Evolutionary conservation across 768 basidiomycete genomes (phyloP), one percentile per base, ranked within the genome.

Genomic region (Steccherinum ochraceum): DNA sequence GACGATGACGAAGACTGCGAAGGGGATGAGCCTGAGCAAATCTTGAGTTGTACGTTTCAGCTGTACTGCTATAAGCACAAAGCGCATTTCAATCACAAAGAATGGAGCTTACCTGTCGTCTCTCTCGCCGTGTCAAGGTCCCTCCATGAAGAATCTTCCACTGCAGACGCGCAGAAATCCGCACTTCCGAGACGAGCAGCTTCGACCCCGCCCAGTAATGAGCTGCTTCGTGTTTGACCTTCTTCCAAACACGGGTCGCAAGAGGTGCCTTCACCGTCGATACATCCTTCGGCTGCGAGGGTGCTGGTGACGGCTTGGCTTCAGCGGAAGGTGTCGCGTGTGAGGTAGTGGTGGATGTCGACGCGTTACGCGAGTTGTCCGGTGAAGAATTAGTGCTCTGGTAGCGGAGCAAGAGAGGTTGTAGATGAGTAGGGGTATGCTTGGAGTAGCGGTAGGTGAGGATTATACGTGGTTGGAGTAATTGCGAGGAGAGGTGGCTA

Each of bases 121-220:
- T 79, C 67, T 99, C 96, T 62, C 96, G 78, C 57, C 96, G 80
- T 5, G 96, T 99, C 67, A 99, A 67, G 41, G 77, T 82, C 48
- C 91, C 91, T 26, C 96, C 96, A 52, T 92, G 89, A 20, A 99
- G 69, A 46, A 98, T 83, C 72, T 94, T 92, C 82, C 86, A 89
- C 61, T 93, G 88, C 40, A 99, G 75, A 53, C 93, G 76, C 2
- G 78, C 72, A 20, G 90, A 92, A 56, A 98, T 97, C 56, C 88
- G 83, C 49, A 96, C 89, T 71, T 98, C 96, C 21, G 92, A 89
- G 13, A 90, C 93, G 45, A 99, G 76, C 3, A 99, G 81, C 64
- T 96, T 96, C 1, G 90, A 79, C 11, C 96, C 95, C 56, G 93
- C 86, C 94, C 94, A 98, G 67, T 98, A 99, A 67, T 99, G 95